Evolutionary conservation across 768 basidiomycete species (phyloP), one percentile per base, ranked within the genome.

Genomic region (Tricholoma saponaceum): DNA sequence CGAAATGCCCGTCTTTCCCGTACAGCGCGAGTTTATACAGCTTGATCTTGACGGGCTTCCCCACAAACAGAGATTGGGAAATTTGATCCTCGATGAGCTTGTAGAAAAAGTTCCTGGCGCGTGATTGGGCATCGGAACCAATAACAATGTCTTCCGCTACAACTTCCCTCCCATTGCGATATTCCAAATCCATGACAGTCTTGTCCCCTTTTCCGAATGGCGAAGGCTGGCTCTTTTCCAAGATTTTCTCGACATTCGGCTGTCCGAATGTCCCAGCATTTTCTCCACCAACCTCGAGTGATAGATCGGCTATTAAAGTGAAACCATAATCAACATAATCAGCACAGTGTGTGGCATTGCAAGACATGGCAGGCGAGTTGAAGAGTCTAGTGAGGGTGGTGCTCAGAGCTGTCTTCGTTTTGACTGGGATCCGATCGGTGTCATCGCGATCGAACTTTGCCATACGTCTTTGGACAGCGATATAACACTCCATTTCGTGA

Each of bases 1-100:
- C 62, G 51, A 65, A 65, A 58, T 65, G 64, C 16, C 64, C 64
- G 9, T 62, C 64, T 1, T 32, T 39, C 23, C 51, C 44, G 51
- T 65, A 65, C 6, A 65, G 32, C 22, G 62, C 64, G 6, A 63
- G 52, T 52, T 65, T 65, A 41, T 63, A 61, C 12, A 65, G 51
- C 22, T 59, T 33, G 23, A 61, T 20, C 3, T 22, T 5, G 58
- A 57, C 26, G 3, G 26, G 41, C 55, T 55, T 32, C 52, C 50
- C 41, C 41, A 20, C 18, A 43, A 43, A 43, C 20, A 43, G 5
- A 2, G 41, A 43, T 22, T 20, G n/a, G 8, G 20, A 43, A 7
- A 43, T 22, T 7, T 43, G 41, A 20, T 43, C 20, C 41, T 22
- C 18, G 9, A 43, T 43, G 20, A 43, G 41, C 20, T 22, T 8